phyloP scores from a whole-genome alignment of 1,284 basidiomycete species.

The Kwoniella shivajii region DNA sequence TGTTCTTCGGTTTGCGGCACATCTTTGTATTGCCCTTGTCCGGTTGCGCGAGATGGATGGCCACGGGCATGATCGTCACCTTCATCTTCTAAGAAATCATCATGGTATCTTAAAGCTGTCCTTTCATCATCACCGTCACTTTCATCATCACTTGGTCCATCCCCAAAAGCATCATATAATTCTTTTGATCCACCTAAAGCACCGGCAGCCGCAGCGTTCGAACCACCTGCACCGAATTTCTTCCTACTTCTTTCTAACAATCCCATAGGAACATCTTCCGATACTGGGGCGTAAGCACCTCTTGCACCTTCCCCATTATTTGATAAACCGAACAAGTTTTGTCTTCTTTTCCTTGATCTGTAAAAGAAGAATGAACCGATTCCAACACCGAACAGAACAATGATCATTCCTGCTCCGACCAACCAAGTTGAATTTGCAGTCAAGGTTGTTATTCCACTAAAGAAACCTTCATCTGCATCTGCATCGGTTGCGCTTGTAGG shows the following conservation, averaged over 20 bases:
- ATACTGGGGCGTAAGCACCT: conserved; percentile 69
- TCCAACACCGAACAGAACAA: conserved; percentile 62
- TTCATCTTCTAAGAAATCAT: conserved; percentile 52
- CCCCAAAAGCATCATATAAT: conserved; percentile 88
- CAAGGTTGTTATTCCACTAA: conserved; percentile 75
- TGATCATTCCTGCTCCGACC: conserved; percentile 75
- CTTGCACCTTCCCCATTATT: conserved; percentile 50
- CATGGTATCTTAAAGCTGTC: conserved; percentile 50
- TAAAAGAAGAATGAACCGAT: conserved; percentile 62
- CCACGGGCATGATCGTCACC: conserved; percentile 22
- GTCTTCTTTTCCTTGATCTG: conserved; percentile 63
- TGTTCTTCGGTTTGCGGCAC: conserved; percentile 22
- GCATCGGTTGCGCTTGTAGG: conserved; percentile 23
- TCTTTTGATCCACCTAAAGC: conserved; percentile 60
- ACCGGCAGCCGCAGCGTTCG: conserved; percentile 57
- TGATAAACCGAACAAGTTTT: conserved; percentile 47
- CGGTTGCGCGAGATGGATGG: conserved; percentile 4
- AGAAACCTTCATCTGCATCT: conserved; percentile 75
- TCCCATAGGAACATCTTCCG: conserved; percentile 74
- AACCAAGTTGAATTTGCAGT: conserved; percentile 80
- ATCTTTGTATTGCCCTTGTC: conserved; percentile 29
- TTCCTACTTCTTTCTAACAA: conserved; percentile 57
- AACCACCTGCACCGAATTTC: conserved; percentile 44
- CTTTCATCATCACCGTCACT: conserved; percentile 33
- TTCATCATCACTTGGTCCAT: conserved; percentile 55